Percentiles rank a stretch among this genome's conserved stretches.
phyloP scores from a whole-genome alignment of 495 filamentous ascomycete species.

The Trichocladium uniseriatum region DNA sequence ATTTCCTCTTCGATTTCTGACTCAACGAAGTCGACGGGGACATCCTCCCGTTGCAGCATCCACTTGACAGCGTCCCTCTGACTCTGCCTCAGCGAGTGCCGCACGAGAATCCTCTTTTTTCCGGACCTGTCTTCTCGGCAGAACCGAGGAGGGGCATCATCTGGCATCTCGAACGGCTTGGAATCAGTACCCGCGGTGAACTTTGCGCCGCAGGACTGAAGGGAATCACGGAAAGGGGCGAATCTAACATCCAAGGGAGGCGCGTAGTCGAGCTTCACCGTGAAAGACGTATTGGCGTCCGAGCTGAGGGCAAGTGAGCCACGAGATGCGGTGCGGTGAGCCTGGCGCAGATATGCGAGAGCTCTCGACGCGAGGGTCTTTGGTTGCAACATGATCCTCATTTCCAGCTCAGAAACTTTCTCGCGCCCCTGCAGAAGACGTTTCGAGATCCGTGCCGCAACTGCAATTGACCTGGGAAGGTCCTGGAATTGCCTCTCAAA shows the following conservation, averaged over 20 bases:
- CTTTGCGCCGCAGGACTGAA: slow-evolving; percentile 2
- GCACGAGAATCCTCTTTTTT: background rate
- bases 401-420: too few relatives aligned
- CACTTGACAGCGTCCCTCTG: slow-evolving; percentile 39
- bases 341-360: slow-evolving; percentile 3
- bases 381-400: slow-evolving; percentile 6
- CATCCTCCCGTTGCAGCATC: slow-evolving; percentile 56
- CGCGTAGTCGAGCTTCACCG: slow-evolving; percentile 8
- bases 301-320: background rate
- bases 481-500: slow-evolving; percentile 9
- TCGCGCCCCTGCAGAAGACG: too few relatives aligned
- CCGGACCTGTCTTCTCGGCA: background rate
- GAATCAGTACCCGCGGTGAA: background rate
- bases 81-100: slow-evolving; percentile 1
- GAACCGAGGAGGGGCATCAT: background rate
- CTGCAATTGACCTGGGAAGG: slow-evolving; percentile 8
- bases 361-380: slow-evolving; percentile 8
- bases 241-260: background rate
- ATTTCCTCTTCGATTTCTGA: slow-evolving; percentile 61
- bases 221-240: background rate
- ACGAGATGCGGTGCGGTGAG: slow-evolving; percentile 1
- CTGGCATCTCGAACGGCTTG: background rate
- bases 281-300: background rate
- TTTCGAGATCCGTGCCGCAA: slow-evolving; percentile 4
- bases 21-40: slow-evolving; percentile 45